Percentiles rank a stretch among this genome's conserved stretches.
Evolutionary conservation across 805 yeast genomes (phyloP).

Genomic region (Metschnikowia chrysomelidarum): DNA sequence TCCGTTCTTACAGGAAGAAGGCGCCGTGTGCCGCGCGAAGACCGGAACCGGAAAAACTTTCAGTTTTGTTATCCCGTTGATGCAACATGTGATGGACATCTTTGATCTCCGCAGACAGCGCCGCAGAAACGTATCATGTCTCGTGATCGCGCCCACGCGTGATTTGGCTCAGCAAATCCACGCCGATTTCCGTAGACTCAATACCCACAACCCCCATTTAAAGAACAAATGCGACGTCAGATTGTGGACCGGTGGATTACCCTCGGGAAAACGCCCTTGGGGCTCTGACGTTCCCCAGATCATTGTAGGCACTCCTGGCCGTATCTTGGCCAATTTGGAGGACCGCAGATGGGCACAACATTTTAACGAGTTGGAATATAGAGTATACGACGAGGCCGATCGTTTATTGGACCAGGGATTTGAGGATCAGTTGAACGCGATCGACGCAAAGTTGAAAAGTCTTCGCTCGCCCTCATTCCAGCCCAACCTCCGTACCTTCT

Average conservation of each 20-base stretch:
- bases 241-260: constrained; percentile 66
- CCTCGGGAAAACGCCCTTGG: constrained; percentile 30
- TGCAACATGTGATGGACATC: constrained; percentile 51
- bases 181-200: constrained; percentile 54
- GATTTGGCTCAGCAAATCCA: constrained; percentile 85
- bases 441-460: constrained; percentile 48
- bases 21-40: constrained; percentile 83
- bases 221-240: constrained; percentile 18
- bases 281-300: constrained; percentile 51
- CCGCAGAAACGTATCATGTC: constrained; percentile 41
- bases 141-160: constrained; percentile 86
- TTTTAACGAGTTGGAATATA: constrained; percentile 55
- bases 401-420: constrained; percentile 81
- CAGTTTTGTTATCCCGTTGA: constrained; percentile 80
- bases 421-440: constrained; percentile 57
- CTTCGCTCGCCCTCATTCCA: constrained; percentile 23
- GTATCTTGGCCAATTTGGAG: constrained; percentile 61
- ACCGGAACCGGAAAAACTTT: constrained; percentile 96
- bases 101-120: constrained; percentile 14
- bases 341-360: constrained; percentile 44
- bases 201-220: constrained; percentile 20
- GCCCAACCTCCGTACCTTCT: constrained; percentile 55
- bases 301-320: constrained; percentile 87
- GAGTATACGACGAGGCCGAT: constrained; percentile 91
- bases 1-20: constrained; percentile 55